Evolutionary conservation across 805 yeast genomes (phyloP).

Genomic region (Hanseniaspora hatyaiensis): DNA sequence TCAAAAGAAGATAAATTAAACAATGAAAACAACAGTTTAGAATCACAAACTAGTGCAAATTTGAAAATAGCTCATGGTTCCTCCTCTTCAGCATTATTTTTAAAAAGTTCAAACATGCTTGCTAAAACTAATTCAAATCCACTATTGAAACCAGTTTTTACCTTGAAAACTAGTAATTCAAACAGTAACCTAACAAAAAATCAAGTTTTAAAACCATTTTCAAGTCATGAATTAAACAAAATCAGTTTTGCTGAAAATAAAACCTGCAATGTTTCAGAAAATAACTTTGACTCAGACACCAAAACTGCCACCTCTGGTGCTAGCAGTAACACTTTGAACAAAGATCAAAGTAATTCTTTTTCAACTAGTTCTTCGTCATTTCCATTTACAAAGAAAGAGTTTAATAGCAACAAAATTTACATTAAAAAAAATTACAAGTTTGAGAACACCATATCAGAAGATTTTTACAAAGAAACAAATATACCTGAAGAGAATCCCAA

Average conservation of each 20-base stretch:
- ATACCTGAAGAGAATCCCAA: conserved; percentile 26
- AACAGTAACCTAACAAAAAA: background rate
- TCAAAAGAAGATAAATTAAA: no score
- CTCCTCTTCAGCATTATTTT: background rate
- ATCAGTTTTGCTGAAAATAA: background rate
- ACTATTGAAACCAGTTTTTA: background rate
- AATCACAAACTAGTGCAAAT: background rate
- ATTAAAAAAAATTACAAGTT: background rate
- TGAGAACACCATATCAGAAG: background rate
- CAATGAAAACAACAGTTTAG: background rate
- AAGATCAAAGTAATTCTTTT: background rate
- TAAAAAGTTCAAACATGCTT: background rate
- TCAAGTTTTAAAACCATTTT: background rate
- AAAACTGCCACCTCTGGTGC: background rate
- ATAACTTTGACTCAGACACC: background rate
- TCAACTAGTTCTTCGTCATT: conserved; percentile 11
- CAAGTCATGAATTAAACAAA: background rate
- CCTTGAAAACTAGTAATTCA: background rate
- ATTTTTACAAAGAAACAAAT: background rate
- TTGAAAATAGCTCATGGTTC: conserved; percentile 2
- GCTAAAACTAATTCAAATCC: background rate
- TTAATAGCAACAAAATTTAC: conserved; percentile 5
- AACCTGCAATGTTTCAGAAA: background rate
- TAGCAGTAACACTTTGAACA: background rate
- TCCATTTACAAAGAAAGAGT: conserved; percentile 12